These are phyloP conservation scores for Aureobasidium zeae DNA, from an alignment of 2,329 filamentous ascomycete genomes.

Conservation along the genomic window DNA sequence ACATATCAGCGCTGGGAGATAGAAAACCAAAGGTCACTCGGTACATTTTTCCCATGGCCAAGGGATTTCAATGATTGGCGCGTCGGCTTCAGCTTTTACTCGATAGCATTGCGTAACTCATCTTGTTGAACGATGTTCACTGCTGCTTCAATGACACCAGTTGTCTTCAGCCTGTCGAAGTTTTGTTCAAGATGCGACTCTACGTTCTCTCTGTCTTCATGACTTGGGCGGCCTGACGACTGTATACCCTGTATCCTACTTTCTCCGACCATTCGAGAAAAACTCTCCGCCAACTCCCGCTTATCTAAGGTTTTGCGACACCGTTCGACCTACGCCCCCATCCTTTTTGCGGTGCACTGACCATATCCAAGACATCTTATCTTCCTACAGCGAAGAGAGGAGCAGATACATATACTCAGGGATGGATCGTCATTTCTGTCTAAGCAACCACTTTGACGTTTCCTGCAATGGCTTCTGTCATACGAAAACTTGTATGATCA, in stretches of 20 bases:
- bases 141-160: too few relatives aligned
- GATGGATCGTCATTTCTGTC: not conserved
- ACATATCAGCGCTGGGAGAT: not conserved
- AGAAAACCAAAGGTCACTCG: constrained; percentile 5
- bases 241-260: not conserved
- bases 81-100: not conserved
- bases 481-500: not conserved
- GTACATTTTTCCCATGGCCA: not conserved
- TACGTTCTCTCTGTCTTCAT: not conserved
- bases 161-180: too few relatives aligned
- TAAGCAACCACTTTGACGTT: not conserved
- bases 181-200: too few relatives aligned
- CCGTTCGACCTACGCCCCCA: constrained; percentile 7
- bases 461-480: not conserved
- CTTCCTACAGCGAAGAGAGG: not conserved
- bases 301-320: constrained; percentile 12
- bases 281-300: not conserved
- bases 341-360: constrained; percentile 11
- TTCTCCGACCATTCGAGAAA: not conserved
- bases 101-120: constrained; percentile 1
- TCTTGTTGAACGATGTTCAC: not conserved
- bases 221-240: not conserved
- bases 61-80: not conserved
- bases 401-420: not conserved
- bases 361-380: not conserved